These are phyloP conservation scores for Daldinia sp. DNA, from an alignment of 2,329 filamentous ascomycete genomes.

Conservation along the genomic window DNA sequence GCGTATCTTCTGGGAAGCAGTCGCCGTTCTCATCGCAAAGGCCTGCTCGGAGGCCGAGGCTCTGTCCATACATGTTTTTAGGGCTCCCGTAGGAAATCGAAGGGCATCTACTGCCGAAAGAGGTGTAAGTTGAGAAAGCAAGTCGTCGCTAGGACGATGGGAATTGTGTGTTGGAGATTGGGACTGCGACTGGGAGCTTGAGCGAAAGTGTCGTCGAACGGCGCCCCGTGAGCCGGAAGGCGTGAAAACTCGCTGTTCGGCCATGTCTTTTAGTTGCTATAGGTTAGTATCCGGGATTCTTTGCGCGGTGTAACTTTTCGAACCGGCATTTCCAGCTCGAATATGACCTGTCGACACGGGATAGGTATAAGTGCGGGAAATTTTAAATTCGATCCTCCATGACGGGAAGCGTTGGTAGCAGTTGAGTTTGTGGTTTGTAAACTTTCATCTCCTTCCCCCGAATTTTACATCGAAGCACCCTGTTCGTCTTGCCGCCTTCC, in stretches of 20 bases:
- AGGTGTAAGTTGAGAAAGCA: conserved; percentile 72
- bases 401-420: conserved; percentile 33
- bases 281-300: conserved; percentile 44
- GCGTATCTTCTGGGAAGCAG: conserved; percentile 77
- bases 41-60: conserved; percentile 75
- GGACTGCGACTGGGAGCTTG: conserved; percentile 59
- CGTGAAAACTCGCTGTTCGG: conserved; percentile 52
- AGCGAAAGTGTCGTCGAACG: conserved; percentile 56
- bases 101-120: conserved; percentile 71
- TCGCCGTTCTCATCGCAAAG: conserved; percentile 76
- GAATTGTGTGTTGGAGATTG: conserved; percentile 62
- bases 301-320: conserved; percentile 29
- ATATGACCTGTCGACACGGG: conserved; percentile 41
- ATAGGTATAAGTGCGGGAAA: conserved; percentile 7
- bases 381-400: conserved; percentile 48
- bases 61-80: conserved; percentile 70
- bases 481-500: conserved; percentile 31
- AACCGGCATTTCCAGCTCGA: conserved; percentile 39
- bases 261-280: conserved; percentile 46
- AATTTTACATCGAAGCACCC: conserved; percentile 8
- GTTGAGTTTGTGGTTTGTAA: conserved; percentile 37
- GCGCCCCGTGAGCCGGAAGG: conserved; percentile 54
- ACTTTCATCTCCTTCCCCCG: conserved; percentile 45
- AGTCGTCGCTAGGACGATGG: conserved; percentile 63
- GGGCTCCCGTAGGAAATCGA: conserved; percentile 62